phyloP scores from a whole-genome alignment of 1,284 basidiomycete genomes.

The Marasmius fiardii region DNA sequence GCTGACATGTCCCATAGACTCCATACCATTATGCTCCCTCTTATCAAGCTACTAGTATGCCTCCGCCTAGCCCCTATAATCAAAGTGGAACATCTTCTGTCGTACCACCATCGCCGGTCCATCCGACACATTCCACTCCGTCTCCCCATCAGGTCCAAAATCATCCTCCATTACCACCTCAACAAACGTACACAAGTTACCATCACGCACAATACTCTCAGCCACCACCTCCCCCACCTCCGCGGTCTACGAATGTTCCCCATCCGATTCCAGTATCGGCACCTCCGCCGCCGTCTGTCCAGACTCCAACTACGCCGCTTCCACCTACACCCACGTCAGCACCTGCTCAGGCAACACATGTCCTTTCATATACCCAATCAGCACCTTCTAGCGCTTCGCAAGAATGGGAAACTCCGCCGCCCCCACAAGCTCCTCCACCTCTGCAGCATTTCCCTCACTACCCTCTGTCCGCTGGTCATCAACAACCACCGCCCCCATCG shows the following conservation, averaged over 20 bases:
- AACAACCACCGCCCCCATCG: conserved; percentile 8
- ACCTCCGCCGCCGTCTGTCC: conserved; percentile 18
- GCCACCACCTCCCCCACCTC: conserved; percentile 25
- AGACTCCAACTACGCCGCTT: conserved; percentile 19
- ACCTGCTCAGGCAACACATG: conserved; percentile 9
- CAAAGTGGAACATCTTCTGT: conserved; percentile 27
- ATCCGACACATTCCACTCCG: conserved; percentile 22
- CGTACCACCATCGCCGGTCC: conserved; percentile 14
- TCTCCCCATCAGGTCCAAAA: conserved; percentile 30
- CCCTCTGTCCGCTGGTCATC: conserved; percentile 23
- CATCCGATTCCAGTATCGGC: conserved; percentile 19
- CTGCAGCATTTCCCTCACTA: conserved; percentile 22
- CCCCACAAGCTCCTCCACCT: background rate
- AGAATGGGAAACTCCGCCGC: background rate
- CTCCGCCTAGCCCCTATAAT: conserved; percentile 30
- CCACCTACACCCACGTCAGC: conserved; percentile 17
- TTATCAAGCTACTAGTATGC: conserved; percentile 23
- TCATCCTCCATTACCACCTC: conserved; percentile 27
- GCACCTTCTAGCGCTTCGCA: conserved; percentile 17
- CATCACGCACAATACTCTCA: conserved; percentile 21
- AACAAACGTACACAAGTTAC: conserved; percentile 25
- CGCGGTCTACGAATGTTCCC: conserved; percentile 25
- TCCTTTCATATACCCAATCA: conserved; percentile 14
- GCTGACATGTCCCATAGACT: conserved; percentile 17
- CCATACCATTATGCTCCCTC: conserved; percentile 27